phyloP scores from a whole-genome alignment of 345 rosid species.

The Heritiera fomes region DNA sequence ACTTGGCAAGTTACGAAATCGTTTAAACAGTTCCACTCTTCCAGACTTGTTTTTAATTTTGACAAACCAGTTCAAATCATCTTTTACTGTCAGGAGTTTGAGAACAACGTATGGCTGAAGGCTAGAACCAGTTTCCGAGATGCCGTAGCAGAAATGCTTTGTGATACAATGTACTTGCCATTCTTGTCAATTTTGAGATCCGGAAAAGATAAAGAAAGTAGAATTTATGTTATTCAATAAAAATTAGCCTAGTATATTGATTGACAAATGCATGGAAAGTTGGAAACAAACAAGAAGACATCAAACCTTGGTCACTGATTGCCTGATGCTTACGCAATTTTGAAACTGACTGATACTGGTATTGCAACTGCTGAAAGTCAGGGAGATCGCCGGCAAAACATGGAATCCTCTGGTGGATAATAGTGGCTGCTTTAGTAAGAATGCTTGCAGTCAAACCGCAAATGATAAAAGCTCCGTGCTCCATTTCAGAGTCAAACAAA shows the following conservation, averaged over 20 bases:
- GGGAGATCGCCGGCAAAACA: conserved; percentile 28
- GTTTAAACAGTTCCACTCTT: no score
- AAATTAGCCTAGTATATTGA: neutral
- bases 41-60: no score
- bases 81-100: no score
- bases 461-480: conserved; percentile 23
- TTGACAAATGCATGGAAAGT: neutral
- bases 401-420: conserved; percentile 29
- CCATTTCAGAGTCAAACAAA: conserved; percentile 25
- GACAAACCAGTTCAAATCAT: no score
- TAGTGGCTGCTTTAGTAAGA: conserved; percentile 37
- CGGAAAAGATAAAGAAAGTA: no score
- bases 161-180: neutral
- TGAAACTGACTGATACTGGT: neutral
- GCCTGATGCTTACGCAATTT: neutral
- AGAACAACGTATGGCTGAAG: no score
- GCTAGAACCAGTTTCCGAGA: no score
- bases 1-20: neutral
- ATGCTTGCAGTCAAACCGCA: conserved; percentile 43
- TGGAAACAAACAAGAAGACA: neutral
- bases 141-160: neutral
- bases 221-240: neutral
- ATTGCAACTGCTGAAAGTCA: conserved; percentile 33
- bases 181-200: no score
- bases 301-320: neutral